These are phyloP conservation scores for Peronosclerospora sorghi DNA, from an alignment of 352 stramenopile species.

Conservation along the genomic window DNA sequence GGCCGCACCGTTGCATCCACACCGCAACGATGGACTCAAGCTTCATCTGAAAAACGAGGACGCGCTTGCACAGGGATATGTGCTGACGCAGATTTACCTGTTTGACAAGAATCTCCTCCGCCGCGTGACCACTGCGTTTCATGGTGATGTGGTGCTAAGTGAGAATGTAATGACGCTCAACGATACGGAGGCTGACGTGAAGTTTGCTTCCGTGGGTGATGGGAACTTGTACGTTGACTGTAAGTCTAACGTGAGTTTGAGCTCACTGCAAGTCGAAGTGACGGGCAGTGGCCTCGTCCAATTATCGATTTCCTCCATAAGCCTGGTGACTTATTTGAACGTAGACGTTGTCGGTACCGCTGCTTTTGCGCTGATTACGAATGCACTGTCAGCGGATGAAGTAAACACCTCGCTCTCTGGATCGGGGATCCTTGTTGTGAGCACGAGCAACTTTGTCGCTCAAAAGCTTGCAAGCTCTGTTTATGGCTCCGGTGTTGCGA, in stretches of 20 bases:
- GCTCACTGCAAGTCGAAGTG: constrained; percentile 26
- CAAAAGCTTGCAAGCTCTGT: constrained; percentile 32
- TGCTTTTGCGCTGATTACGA: constrained; percentile 20
- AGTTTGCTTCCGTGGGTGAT: constrained; percentile 26
- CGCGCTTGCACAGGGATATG: constrained; percentile 28
- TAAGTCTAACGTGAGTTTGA: constrained; percentile 13
- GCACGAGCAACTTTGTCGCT: constrained; percentile 22
- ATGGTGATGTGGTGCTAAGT: constrained; percentile 31
- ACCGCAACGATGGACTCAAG: constrained; percentile 32
- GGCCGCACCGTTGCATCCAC: constrained; percentile 24
- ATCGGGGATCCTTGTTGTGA: constrained; percentile 22
- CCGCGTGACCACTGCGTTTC: constrained; percentile 24
- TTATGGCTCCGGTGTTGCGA: constrained; percentile 34
- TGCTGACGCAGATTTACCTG: constrained; percentile 47
- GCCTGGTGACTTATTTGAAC: constrained; percentile 16
- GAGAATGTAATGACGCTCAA: constrained; percentile 30
- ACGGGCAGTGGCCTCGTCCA: constrained; percentile 24
- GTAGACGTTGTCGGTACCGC: constrained; percentile 33
- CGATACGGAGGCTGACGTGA: constrained; percentile 28
- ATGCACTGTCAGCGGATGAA: constrained; percentile 13
- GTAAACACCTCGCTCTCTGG: constrained; percentile 25
- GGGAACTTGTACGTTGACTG: constrained; percentile 34
- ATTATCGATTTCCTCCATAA: constrained; percentile 19
- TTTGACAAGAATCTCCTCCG: constrained; percentile 34
- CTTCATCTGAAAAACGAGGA: constrained; percentile 47